A percentile compares a stretch with the other conserved stretches of the same genome.
Conservation (phyloP, 202 grass and related monocot genomes). For the Brachypodium distachyon region DNA sequence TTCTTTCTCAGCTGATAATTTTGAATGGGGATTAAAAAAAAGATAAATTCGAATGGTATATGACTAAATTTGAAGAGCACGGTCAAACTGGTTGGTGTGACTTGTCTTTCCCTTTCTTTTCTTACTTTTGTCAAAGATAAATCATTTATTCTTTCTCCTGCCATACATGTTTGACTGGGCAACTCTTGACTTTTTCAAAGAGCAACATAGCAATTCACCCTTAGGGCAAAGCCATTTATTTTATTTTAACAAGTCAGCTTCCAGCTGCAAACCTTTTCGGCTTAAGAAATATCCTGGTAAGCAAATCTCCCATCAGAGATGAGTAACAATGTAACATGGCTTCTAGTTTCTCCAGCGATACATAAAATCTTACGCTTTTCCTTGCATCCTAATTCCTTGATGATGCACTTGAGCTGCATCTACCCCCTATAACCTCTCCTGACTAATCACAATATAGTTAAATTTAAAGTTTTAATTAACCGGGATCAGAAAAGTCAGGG, state of each 20-base stretch:
- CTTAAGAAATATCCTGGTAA: not conserved
- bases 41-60: no score
- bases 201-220: not conserved
- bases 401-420: not conserved
- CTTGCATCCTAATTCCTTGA: not conserved
- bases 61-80: not conserved
- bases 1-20: constrained; percentile 3
- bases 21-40: no score
- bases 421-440: not conserved
- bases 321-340: not conserved
- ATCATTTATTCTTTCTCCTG: not conserved
- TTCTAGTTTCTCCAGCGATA: not conserved
- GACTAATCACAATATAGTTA: not conserved
- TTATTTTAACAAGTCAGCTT: not conserved
- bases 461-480: no score
- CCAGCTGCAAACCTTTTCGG: not conserved
- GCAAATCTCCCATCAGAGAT: not conserved
- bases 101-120: not conserved
- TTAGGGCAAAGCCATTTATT: not conserved
- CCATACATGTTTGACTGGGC: constrained; percentile 4
- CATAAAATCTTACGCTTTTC: constrained; percentile 3
- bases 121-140: not conserved
- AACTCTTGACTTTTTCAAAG: constrained; percentile 3
- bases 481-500: no score
- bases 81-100: not conserved